Conservation (phyloP, 805 yeast genomes). For the Tanozyma kutaoensis region DNA sequence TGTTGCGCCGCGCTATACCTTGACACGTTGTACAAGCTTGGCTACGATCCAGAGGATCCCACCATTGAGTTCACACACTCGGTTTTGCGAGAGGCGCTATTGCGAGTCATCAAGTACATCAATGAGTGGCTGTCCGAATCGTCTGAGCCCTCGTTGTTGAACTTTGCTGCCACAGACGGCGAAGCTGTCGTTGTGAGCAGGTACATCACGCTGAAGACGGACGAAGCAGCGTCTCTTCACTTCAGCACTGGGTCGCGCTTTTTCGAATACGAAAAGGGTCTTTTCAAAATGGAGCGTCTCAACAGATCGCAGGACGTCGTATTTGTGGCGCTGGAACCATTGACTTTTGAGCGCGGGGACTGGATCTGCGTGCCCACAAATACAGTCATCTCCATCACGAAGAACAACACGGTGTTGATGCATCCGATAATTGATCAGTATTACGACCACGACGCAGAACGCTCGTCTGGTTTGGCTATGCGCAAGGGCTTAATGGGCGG, state of each 20-base stretch:
- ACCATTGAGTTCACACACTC: conserved; percentile 32
- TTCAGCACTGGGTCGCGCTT: conserved; percentile 90
- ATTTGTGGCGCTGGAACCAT: conserved; percentile 94
- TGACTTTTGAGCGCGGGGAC: conserved; percentile 92
- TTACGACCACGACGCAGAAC: conserved; percentile 50
- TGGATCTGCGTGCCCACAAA: conserved; percentile 97
- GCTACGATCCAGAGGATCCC: conserved; percentile 34
- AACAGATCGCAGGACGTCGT: conserved; percentile 89
- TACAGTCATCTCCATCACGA: conserved; percentile 66
- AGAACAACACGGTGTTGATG: conserved; percentile 68
- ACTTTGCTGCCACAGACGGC: conserved; percentile 95
- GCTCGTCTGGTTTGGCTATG: conserved; percentile 76
- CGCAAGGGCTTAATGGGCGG: conserved; percentile 90
- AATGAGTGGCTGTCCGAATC: conserved; percentile 69
- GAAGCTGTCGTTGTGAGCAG: conserved; percentile 73
- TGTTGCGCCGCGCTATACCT: conserved; percentile 85
- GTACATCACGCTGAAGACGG: conserved; percentile 77
- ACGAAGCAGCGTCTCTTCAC: conserved; percentile 93
- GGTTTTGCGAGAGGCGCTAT: conserved; percentile 52
- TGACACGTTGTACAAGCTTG: conserved; percentile 64
- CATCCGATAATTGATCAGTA: conserved; percentile 90
- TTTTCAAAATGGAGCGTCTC: conserved; percentile 85
- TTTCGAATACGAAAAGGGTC: conserved; percentile 81
- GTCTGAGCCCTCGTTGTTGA: conserved; percentile 62
- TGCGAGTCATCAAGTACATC: conserved; percentile 60